Base-by-base conservation (phyloP, 495 filamentous ascomycete genomes). In the Pseudotulostoma volvatum region DNA sequence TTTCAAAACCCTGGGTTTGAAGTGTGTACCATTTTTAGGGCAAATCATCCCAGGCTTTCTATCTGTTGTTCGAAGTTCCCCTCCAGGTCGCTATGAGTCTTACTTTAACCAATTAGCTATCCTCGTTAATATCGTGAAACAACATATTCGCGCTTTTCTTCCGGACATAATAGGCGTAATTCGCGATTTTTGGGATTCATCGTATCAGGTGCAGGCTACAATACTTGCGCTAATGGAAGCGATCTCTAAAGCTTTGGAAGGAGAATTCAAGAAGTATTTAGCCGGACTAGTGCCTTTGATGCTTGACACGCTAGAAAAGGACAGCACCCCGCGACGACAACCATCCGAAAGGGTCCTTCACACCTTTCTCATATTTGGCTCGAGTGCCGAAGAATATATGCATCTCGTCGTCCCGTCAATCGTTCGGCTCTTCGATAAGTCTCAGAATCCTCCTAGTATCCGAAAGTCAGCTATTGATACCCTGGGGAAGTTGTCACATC, bases 371-470 rank as follows among this genome's bases (percentile, higher is more conserved):
- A 79, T 99, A 0, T 95, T 99, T 54, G 90, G 92, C n/a, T 77
- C 85, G 9, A 94, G 85, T 50, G 81, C 78, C 11, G 90, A 96
- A 54, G 88, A 95, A 54, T 95, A 96, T 57, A 96, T 99, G 90
- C 90, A 96, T 56, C 68, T 99, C 19, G 96, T 99, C 46, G 86
- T 99, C 25, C 90, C 90, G 5, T 79, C 87, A n/a, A 81, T 99
- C 42, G 84, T 99, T 13, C 73, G 77, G 11, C 74, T 93, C 38
- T 94, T 95, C 50, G 84, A 96, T 48, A 87, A 80, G 42, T 70
- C 75, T 14, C 74, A 78, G 28, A 79, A 90, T 43, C 84, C 84
- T 4, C 61, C 70, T 7, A 74, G 75, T 42, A 70, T 92, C 31
- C 79, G 86, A 20, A 88, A 86, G 54, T 74, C 73, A 19, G 86